Evolutionary conservation across 2,329 filamentous ascomycete genomes (phyloP), one percentile per base, ranked within the genome.

Genomic region (Mariannaea sp.): DNA sequence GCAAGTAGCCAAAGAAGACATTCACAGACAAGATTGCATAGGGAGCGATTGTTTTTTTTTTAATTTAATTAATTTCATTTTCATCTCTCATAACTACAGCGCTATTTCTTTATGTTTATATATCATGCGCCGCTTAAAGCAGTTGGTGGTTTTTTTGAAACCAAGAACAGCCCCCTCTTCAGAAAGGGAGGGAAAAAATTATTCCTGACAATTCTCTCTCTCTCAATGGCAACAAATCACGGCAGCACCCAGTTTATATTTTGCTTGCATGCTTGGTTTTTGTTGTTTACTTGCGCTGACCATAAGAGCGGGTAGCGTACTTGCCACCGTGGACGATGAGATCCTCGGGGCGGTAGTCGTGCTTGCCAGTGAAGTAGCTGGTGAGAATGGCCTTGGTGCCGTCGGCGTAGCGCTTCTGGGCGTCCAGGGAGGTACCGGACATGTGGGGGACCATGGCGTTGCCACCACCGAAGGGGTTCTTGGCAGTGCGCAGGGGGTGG

Each of bases 371-470:
- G 73, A 96, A 90, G 83, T 97, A 99, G 76, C 87, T 92, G 62
- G 93, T 82, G 56, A 99, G 81, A 71, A 99, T 97, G 63, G 81
- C 76, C 88, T 97, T 96, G 75, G 85, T 89, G 67, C 92, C 92
- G 61, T 87, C 80, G 68, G 92, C 90, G 72, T 96, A 96, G 63
- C 92, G 86, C 78, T 90, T 87, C 83, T 99, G 94, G 55, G 94
- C 94, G 72, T 99, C 94, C 71, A 99, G 88, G n/a, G 92, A 96
- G 54, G 93, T 97, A 72, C 94, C 94, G 10, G 92, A 96, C 91
- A 97, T 96, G 86, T 97, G 94, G 52, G 94, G 91, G 56, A 97
- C 92, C 90, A 94, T 99, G 78, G 92, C 94, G 79, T 97, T 97
- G 72, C 94, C 94, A 71, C 93, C 94, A 66, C 92, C 93, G 82